Evolutionary conservation across 2,329 filamentous ascomycete species (phyloP).

Genomic region (Diplodia intermedia): DNA sequence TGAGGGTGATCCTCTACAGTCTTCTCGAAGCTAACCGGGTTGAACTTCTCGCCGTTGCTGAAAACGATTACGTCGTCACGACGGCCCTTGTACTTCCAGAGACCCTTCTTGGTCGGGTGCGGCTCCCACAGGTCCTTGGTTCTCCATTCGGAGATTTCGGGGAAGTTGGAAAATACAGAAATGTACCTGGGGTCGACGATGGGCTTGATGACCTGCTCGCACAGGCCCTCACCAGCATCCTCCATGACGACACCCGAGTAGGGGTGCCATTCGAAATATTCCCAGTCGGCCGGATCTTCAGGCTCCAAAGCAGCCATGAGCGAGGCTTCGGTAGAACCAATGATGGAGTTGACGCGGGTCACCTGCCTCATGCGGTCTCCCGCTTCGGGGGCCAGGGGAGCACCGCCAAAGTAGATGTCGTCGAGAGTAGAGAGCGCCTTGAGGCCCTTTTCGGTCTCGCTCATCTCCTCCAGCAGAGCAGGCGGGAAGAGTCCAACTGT

Average conservation of each 20-base stretch:
- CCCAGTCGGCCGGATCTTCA: slow-evolving; percentile 37
- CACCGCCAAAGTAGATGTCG: slow-evolving; percentile 36
- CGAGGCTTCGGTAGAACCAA: slow-evolving; percentile 38
- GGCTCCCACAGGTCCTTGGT: slow-evolving; percentile 37
- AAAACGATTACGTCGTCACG: slow-evolving; percentile 38
- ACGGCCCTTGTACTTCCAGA: slow-evolving; percentile 38
- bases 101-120: slow-evolving; percentile 32
- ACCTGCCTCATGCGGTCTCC: slow-evolving; percentile 17
- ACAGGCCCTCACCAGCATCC: slow-evolving; percentile 36
- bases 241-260: slow-evolving; percentile 39
- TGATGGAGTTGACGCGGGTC: slow-evolving; percentile 38
- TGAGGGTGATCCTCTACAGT: slow-evolving; percentile 38
- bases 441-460: slow-evolving; percentile 38
- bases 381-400: slow-evolving; percentile 34
- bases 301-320: slow-evolving; percentile 37
- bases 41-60: slow-evolving; percentile 37
- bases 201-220: slow-evolving; percentile 35
- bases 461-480: slow-evolving; percentile 40
- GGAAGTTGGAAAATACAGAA: slow-evolving; percentile 35
- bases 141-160: slow-evolving; percentile 34
- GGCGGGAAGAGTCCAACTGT: slow-evolving; percentile 38
- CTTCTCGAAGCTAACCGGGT: slow-evolving; percentile 38
- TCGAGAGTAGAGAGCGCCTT: slow-evolving; percentile 36
- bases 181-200: slow-evolving; percentile 20
- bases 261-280: slow-evolving; percentile 39